Percentiles rank a stretch among this genome's conserved stretches.
These are phyloP conservation scores for Penicillium odoratum DNA, from an alignment of 495 filamentous ascomycete species.

Conservation along the genomic window DNA sequence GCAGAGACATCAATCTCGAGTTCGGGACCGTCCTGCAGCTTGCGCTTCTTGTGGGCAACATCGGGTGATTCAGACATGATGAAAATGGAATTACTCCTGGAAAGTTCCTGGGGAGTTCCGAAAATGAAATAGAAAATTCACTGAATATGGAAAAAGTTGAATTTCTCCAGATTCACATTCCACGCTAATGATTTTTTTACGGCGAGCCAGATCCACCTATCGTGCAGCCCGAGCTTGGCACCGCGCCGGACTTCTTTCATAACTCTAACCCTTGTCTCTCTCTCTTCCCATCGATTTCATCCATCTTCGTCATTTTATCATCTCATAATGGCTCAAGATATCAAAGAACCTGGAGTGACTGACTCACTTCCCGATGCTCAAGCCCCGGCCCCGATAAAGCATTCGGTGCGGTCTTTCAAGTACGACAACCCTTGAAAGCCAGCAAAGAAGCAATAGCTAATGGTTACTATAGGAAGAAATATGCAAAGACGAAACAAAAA, in stretches of 20 bases:
- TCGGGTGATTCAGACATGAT: constrained; percentile 38
- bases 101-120: background rate
- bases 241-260: constrained; percentile 16
- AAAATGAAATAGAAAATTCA: background rate
- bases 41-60: constrained; percentile 65
- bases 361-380: constrained; percentile 38
- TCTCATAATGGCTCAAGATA: constrained; percentile 35
- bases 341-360: constrained; percentile 23
- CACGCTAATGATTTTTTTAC: constrained; percentile 30
- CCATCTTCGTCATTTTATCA: background rate
- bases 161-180: constrained; percentile 7
- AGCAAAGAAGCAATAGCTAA: constrained; percentile 19
- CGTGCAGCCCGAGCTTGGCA: constrained; percentile 32
- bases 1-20: constrained; percentile 85
- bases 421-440: constrained; percentile 16
- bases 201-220: constrained; percentile 34
- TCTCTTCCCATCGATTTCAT: constrained; percentile 11
- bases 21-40: constrained; percentile 58
- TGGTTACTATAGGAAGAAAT: constrained; percentile 78
- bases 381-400: constrained; percentile 34
- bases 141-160: constrained; percentile 2
- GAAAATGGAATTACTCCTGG: background rate
- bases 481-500: constrained; percentile 81
- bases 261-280: constrained; percentile 6
- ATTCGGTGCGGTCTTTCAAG: constrained; percentile 48